Base-by-base conservation (phyloP, 805 yeast species). In the Clavispora asparagi region DNA sequence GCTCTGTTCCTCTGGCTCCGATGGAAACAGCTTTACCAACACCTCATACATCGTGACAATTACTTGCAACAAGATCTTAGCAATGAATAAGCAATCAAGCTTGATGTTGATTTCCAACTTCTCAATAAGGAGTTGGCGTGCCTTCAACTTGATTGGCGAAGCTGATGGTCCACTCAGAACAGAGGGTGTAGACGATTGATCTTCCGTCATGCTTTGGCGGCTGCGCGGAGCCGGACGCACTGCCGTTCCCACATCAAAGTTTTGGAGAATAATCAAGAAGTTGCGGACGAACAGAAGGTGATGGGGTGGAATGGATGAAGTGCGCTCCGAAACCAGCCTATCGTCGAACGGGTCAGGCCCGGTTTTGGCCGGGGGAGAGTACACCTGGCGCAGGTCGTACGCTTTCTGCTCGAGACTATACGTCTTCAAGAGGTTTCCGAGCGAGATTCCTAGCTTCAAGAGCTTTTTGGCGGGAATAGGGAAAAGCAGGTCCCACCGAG, bases 51-150 rank as follows among this genome's bases (percentile, higher is more conserved):
- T 58, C 44, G 54, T 55, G 13, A 59, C 43, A 4, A 71, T 43
- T 33, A 71, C 49, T 50, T 62, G 57, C 27, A 71, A 52, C 40
- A 67, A 55, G 40, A 63, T 63, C 50, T 67, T 70, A 55, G 61
- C 65, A 8, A 68, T 67, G 51, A 71, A 72, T 37, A 71, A 52
- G 17, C 58, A 62, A 51, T 72, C 77, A 42, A 72, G 59, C 27
- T 60, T 54, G 39, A 71, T 71, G 46, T 71, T 72, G 40, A 71
- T 68, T 49, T 72, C 77, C 37, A 72, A 57, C 54, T 71, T 72
- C 47, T 72, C 77, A 19, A 72, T 70, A 35, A 68, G 59, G 37
- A 72, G 59, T 45, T 72, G 77, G 33, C 63, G 61, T 14, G 75
- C 66, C 45, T 61, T 68, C 44, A 71, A 54, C 48, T 64, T 62